Percentiles rank a stretch among this genome's conserved stretches.
Evolutionary conservation across 2,329 filamentous ascomycete genomes (phyloP).

Genomic region (Talaromyces sp.): DNA sequence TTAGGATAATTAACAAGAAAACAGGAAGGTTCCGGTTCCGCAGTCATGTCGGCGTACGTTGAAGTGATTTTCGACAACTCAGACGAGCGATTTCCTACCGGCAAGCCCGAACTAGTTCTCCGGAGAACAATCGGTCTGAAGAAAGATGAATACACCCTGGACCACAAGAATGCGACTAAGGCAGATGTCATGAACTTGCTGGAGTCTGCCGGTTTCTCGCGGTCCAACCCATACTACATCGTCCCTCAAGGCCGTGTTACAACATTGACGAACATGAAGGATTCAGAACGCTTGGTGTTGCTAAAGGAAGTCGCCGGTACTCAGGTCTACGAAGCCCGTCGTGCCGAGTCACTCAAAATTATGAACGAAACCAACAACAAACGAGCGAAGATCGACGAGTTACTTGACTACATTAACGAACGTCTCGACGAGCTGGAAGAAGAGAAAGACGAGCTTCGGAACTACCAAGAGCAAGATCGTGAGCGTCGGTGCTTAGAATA

Average conservation of each 20-base stretch:
- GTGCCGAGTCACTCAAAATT: constrained; percentile 88
- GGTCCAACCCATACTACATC: constrained; percentile 98
- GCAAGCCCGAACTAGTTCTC: constrained; percentile 82
- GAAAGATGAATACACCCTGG: constrained; percentile 97
- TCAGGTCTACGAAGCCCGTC: constrained; percentile 88
- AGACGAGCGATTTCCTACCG: constrained; percentile 90
- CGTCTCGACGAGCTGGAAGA: constrained; percentile 85
- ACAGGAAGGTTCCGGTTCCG: constrained; percentile 87
- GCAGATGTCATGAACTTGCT: constrained; percentile 90
- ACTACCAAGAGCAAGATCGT: constrained; percentile 90
- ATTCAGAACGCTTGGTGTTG: constrained; percentile 79
- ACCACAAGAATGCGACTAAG: constrained; percentile 94
- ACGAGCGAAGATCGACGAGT: constrained; percentile 86
- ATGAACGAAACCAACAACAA: constrained; percentile 97
- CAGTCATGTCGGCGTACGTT: constrained; percentile 98
- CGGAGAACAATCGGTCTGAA: constrained; percentile 93
- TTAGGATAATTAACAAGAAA: constrained; percentile 1
- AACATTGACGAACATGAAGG: constrained; percentile 96
- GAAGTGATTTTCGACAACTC: constrained; percentile 98
- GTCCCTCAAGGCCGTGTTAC: constrained; percentile 96
- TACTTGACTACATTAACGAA: constrained; percentile 86
- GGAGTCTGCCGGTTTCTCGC: constrained; percentile 92
- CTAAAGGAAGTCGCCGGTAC: constrained; percentile 98
- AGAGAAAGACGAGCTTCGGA: constrained; percentile 91
- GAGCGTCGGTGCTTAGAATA: constrained; percentile 91